Evolutionary conservation across 768 basidiomycete genomes (phyloP), one percentile per base, ranked within the genome.

Genomic region (Cantharellus cinnabarinus): DNA sequence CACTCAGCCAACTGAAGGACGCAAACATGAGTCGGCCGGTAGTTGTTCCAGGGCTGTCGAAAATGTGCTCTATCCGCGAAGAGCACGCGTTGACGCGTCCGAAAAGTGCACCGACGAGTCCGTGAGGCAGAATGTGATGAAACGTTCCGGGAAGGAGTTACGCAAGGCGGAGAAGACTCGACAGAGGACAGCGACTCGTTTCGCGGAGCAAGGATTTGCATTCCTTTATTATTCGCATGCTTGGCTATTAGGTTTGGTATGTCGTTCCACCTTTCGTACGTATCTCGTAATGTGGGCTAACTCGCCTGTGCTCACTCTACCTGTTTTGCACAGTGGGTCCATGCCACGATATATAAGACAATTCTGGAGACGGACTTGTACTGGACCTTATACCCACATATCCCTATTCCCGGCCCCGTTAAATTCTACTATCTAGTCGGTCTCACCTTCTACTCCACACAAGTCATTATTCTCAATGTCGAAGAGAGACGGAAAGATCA

Each of bases 141-240:
- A 41, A 29, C 5, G 50, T 10, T 42, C 39, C 39, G 29, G 41
- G 44, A 41, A 20, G 54, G 42, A 20, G 38, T 20, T 41, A 50
- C 64, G 65, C 39, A 67, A 65, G 62, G 80, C 86, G 65, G 71
- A 76, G 20, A 79, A 75, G 57, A 77, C 74, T 64, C 73, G 86
- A 60, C 79, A 83, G 61, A 75, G 83, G 66, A 82, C 79, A 62
- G 81, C 90, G 48, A 68, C 86, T 51, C 76, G 95, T 65, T 98
- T 98, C 67, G 88, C 89, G 2, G 95, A 99, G 69, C 95, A 99
- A 71, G 86, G 89, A 59, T 98, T 90, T 88, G 80, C 80, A 41
- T 75, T 82, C 51, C 70, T 88, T 55, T 98, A 94, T 70, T 90
- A 87, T 67, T 72, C 79, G 44, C 59, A 78, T 1, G 85, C 82